These are phyloP conservation scores for Cucurbita argyrosperma DNA, from an alignment of 306 rosid genomes.

Conservation along the genomic window DNA sequence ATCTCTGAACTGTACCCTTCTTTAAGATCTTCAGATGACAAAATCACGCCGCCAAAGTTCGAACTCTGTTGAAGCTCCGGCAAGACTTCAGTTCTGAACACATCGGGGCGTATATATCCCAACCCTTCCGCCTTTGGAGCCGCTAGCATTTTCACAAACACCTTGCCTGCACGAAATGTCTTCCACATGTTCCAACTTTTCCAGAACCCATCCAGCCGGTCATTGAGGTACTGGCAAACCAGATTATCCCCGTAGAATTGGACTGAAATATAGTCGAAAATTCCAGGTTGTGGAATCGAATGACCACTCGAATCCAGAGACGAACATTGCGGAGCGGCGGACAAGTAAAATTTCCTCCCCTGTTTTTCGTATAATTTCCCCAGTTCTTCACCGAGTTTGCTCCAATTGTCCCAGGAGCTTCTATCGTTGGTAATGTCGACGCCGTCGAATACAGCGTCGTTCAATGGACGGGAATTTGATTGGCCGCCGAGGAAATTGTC, in stretches of 20 bases:
- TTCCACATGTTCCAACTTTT: neutral
- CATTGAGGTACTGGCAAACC: neutral
- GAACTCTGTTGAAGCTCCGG: neutral
- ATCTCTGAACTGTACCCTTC: neutral
- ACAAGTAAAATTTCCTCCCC: constrained; percentile 8
- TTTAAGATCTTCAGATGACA: neutral
- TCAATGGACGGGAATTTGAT: constrained; percentile 4
- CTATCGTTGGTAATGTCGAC: constrained; percentile 6
- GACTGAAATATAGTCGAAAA: constrained; percentile 10
- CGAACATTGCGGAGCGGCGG: constrained; percentile 9
- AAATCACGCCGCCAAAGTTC: neutral
- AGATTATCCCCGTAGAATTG: constrained; percentile 1
- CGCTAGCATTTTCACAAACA: neutral
- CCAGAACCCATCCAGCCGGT: neutral
- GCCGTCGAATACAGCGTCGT: constrained; percentile 5
- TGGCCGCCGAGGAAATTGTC: constrained; percentile 9
- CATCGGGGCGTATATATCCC: neutral
- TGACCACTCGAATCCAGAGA: neutral
- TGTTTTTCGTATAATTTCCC: neutral
- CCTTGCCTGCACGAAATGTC: neutral
- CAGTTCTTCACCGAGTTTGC: neutral
- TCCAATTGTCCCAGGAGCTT: constrained; percentile 3
- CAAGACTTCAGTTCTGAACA: neutral
- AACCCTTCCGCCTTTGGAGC: neutral
- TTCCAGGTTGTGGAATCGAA: neutral